Evolutionary conservation across 2,329 filamentous ascomycete genomes (phyloP).

Genomic region (Cryphonectria naterciae): DNA sequence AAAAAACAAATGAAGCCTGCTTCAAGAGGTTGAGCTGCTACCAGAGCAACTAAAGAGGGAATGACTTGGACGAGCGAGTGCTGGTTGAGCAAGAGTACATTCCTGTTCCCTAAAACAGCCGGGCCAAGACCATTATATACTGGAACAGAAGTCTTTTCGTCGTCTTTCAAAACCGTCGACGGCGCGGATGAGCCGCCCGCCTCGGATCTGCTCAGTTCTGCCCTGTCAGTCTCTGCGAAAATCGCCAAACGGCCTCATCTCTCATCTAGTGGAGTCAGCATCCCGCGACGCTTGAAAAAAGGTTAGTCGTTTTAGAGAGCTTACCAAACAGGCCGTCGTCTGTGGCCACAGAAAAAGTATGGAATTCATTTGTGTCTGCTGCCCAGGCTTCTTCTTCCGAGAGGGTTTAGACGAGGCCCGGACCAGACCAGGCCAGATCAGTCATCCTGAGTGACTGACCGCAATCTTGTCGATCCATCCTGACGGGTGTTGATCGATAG

Average conservation of each 20-base stretch:
- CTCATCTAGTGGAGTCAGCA: neutral
- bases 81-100: neutral
- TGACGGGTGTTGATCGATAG: neutral
- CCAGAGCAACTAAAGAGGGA: neutral
- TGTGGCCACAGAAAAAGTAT: neutral
- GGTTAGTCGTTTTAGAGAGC: slow-evolving; percentile 6
- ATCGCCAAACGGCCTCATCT: neutral
- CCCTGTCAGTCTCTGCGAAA: neutral
- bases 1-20: slow-evolving; percentile 2
- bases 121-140: slow-evolving; percentile 7
- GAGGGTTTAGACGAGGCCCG: neutral
- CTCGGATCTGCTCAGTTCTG: neutral
- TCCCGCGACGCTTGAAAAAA: neutral
- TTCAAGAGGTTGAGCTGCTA: neutral
- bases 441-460: neutral
- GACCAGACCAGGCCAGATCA: neutral
- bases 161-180: neutral
- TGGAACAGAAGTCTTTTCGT: no score
- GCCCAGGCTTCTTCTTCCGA: neutral
- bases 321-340: neutral
- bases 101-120: neutral
- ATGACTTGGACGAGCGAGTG: slow-evolving; percentile 1
- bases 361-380: neutral
- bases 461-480: neutral
- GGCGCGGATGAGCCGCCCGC: neutral